Percentiles rank a stretch among this genome's conserved stretches.
These are phyloP conservation scores for Hysterium pulicare DNA, from an alignment of 2,329 filamentous ascomycete genomes.

Conservation along the genomic window DNA sequence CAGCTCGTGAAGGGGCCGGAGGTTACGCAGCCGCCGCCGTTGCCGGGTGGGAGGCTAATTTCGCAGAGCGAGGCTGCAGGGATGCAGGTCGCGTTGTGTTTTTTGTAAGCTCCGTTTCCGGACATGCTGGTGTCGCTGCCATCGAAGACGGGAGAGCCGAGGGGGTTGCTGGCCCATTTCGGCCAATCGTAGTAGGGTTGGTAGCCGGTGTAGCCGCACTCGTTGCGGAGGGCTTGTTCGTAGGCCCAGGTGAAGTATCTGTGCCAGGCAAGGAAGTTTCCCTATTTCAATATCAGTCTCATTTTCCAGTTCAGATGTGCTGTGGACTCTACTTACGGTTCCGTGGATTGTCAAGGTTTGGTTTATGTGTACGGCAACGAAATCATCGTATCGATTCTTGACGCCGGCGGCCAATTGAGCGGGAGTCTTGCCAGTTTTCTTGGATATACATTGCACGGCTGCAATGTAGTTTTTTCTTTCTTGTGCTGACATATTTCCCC, in stretches of 20 bases:
- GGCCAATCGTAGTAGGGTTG: slow-evolving; percentile 54
- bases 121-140: slow-evolving; percentile 48
- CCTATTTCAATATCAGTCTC: slow-evolving; percentile 13
- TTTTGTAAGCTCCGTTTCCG: slow-evolving; percentile 44
- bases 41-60: slow-evolving; percentile 47
- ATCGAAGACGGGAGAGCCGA: slow-evolving; percentile 53
- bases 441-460: slow-evolving; percentile 32
- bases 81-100: slow-evolving; percentile 28
- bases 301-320: not conserved
- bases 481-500: slow-evolving; percentile 23
- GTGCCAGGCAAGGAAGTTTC: slow-evolving; percentile 41
- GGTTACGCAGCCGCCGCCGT: slow-evolving; percentile 54
- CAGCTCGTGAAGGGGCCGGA: slow-evolving; percentile 48
- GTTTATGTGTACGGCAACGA: slow-evolving; percentile 36
- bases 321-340: slow-evolving; percentile 18
- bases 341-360: slow-evolving; percentile 32
- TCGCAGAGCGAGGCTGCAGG: slow-evolving; percentile 17
- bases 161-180: slow-evolving; percentile 42
- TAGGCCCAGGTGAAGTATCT: slow-evolving; percentile 41
- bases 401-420: slow-evolving; percentile 27
- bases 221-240: slow-evolving; percentile 40
- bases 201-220: slow-evolving; percentile 43
- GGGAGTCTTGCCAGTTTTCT: slow-evolving; percentile 20
- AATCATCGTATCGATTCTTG: slow-evolving; percentile 35
- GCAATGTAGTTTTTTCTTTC: slow-evolving; percentile 36